A percentile compares a stretch with the other conserved stretches of the same genome.
Evolutionary conservation across 2,329 filamentous ascomycete genomes (phyloP).

Genomic region (Neoscytalidium dimidiatum): DNA sequence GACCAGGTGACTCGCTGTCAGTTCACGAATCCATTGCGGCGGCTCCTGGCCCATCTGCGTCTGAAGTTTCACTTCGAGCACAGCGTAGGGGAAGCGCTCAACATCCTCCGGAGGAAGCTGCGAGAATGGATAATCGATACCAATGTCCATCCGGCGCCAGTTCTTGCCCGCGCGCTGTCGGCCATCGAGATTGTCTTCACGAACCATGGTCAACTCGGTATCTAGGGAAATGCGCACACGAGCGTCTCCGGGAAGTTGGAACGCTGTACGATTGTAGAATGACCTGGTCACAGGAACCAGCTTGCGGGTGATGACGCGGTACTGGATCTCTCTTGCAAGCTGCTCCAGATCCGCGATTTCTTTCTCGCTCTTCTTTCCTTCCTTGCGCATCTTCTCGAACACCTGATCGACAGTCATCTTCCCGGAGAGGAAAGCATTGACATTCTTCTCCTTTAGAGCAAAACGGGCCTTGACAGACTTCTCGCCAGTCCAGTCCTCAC

Average conservation of each 20-base stretch:
- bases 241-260: constrained; percentile 94
- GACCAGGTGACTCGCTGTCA: constrained; percentile 90
- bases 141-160: constrained; percentile 97
- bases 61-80: constrained; percentile 96
- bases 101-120: constrained; percentile 84
- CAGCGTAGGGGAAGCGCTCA: constrained; percentile 90
- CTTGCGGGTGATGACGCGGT: constrained; percentile 82
- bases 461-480: constrained; percentile 99
- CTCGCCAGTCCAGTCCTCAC: constrained; percentile 98
- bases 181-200: constrained; percentile 93
- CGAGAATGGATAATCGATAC: constrained; percentile 91
- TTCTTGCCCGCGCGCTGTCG: constrained; percentile 75
- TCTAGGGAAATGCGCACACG: constrained; percentile 95
- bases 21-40: constrained; percentile 92
- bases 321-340: constrained; percentile 89
- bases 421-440: constrained; percentile 86
- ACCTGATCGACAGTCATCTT: constrained; percentile 81
- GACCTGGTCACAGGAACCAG: constrained; percentile 89
- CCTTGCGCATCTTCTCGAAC: constrained; percentile 96
- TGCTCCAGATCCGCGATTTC: constrained; percentile 90
- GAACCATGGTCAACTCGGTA: constrained; percentile 91
- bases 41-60: constrained; percentile 94
- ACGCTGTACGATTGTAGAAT: constrained; percentile 97
- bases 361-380: constrained; percentile 90
- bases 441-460: constrained; percentile 92